Evolutionary conservation across 78 protist species (phyloP).

Genomic region (Anaeramoeba flamelloides): DNA sequence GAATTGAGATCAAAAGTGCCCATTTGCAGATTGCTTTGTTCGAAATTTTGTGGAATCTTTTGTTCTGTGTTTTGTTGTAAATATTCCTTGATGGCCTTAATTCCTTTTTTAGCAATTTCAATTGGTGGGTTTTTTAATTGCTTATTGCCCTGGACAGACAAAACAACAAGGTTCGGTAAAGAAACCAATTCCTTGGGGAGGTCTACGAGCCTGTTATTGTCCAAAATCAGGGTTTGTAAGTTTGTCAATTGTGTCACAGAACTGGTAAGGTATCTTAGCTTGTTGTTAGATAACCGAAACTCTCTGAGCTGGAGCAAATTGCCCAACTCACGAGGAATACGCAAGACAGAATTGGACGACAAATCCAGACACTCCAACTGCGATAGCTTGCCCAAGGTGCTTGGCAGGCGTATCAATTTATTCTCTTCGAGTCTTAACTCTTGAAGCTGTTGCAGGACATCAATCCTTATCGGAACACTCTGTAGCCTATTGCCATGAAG

Average conservation of each 20-base stretch:
- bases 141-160: neutral
- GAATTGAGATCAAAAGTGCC: too few species aligned
- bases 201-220: neutral
- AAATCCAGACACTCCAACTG: neutral
- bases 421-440: neutral
- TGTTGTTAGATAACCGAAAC: neutral
- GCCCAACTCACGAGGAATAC: neutral
- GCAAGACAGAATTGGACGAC: neutral
- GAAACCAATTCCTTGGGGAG: neutral
- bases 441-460: neutral
- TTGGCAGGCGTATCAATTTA: neutral
- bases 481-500: neutral
- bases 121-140: too few species aligned
- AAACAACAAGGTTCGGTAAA: neutral
- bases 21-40: too few species aligned
- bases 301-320: neutral
- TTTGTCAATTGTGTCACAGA: neutral
- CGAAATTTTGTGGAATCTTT: too few species aligned
- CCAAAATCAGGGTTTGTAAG: neutral
- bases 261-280: neutral
- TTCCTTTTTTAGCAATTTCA: too few species aligned
- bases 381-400: neutral
- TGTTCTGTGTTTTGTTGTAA: too few species aligned
- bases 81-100: too few species aligned
- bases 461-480: neutral